phyloP scores from a whole-genome alignment of 1,284 basidiomycete genomes.

The Mixia osmundae region DNA sequence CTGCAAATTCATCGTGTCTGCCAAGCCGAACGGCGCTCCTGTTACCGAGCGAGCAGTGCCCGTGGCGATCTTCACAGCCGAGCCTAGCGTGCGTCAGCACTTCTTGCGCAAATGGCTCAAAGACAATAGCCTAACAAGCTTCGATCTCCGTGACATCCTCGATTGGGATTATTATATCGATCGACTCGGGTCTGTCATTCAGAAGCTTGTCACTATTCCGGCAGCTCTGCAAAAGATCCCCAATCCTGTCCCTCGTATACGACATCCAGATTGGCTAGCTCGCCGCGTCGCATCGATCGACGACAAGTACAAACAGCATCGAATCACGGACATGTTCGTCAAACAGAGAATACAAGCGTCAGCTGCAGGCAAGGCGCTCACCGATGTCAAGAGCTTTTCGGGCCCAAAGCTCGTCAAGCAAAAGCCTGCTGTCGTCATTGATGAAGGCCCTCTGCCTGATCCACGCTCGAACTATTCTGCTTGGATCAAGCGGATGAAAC shows the following conservation, averaged over 20 bases:
- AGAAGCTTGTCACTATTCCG: slow-evolving; percentile 97
- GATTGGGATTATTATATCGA: slow-evolving; percentile 99
- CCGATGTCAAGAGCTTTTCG: too few relatives aligned
- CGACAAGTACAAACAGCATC: slow-evolving; percentile 96
- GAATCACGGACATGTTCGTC: slow-evolving; percentile 83
- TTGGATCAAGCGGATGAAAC: slow-evolving; percentile 59
- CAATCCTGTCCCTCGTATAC: slow-evolving; percentile 87
- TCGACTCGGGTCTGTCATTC: slow-evolving; percentile 87
- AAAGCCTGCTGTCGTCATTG: slow-evolving; percentile 1
- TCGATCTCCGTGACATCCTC: slow-evolving; percentile 80
- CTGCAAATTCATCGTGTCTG: slow-evolving; percentile 97
- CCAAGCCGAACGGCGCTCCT: slow-evolving; percentile 74
- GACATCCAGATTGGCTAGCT: slow-evolving; percentile 94
- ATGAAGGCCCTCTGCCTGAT: slow-evolving; percentile 15
- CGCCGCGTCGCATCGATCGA: slow-evolving; percentile 66
- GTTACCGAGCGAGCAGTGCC: slow-evolving; percentile 95
- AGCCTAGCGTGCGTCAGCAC: slow-evolving; percentile 63
- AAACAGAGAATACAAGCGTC: slow-evolving; percentile 13
- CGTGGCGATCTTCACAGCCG: slow-evolving; percentile 95
- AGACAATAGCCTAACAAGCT: slow-evolving; percentile 64
- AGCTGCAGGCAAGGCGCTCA: slow-evolving; percentile 14
- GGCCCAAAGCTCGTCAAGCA: slow-evolving; percentile 13
- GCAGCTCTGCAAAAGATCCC: slow-evolving; percentile 93
- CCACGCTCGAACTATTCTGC: slow-evolving; percentile 37
- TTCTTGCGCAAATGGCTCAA: slow-evolving; percentile 94